Evolutionary conservation across 164 flowering plant genomes (phyloP).

Genomic region (Sedum album): DNA sequence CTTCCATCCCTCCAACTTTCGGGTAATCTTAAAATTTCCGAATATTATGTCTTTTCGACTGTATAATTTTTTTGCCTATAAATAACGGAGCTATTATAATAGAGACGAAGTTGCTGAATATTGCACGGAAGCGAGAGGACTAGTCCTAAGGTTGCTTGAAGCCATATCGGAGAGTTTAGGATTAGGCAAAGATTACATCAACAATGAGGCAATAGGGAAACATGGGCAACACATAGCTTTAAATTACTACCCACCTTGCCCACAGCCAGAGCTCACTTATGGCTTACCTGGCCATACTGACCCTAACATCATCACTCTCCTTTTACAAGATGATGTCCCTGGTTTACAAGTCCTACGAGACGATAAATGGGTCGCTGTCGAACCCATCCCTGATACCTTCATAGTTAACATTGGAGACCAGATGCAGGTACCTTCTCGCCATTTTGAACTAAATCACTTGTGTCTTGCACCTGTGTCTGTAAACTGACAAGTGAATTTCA

Average conservation of each 20-base stretch:
- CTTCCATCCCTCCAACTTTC: slow-evolving; percentile 45
- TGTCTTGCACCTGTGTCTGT: too few relatives aligned
- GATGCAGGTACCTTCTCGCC: slow-evolving; percentile 35
- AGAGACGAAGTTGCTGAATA: slow-evolving; percentile 43
- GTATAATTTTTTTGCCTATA: not conserved
- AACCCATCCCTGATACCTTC: slow-evolving; percentile 52
- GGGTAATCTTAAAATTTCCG: slow-evolving; percentile 15
- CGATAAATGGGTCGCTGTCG: slow-evolving; percentile 48
- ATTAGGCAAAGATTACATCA: slow-evolving; percentile 31
- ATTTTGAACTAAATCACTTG: not conserved
- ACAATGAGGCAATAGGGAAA: slow-evolving; percentile 20
- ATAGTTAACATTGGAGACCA: slow-evolving; percentile 73
- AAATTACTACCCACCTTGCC: slow-evolving; percentile 71
- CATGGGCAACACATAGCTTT: slow-evolving; percentile 70
- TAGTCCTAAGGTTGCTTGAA: slow-evolving; percentile 36
- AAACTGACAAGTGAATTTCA: not conserved
- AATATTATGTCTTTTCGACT: too few relatives aligned
- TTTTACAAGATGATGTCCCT: slow-evolving; percentile 54
- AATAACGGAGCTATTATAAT: not conserved
- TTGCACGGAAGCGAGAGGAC: slow-evolving; percentile 25
- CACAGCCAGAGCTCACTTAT: slow-evolving; percentile 62
- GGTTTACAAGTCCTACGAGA: slow-evolving; percentile 50
- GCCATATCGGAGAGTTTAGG: slow-evolving; percentile 67
- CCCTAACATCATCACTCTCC: slow-evolving; percentile 48
- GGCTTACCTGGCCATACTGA: slow-evolving; percentile 64